These are phyloP conservation scores for Colletotrichum tanaceti DNA, from an alignment of 2,329 filamentous ascomycete genomes.

Conservation along the genomic window DNA sequence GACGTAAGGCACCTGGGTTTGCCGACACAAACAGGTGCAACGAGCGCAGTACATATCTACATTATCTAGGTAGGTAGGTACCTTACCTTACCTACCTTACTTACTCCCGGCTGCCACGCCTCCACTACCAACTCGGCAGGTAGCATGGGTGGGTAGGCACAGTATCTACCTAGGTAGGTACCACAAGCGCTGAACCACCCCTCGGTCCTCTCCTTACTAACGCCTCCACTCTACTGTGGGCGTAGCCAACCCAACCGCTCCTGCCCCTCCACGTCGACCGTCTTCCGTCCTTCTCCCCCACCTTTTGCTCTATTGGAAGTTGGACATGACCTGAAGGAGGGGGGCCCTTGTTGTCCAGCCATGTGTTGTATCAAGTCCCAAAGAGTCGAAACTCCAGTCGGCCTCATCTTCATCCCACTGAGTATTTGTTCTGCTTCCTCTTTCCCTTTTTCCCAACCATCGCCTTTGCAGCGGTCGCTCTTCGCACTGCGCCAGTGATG, in stretches of 20 bases:
- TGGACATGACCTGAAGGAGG: constrained; percentile 6
- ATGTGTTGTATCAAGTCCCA: constrained; percentile 33
- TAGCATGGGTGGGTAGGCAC: too few species aligned
- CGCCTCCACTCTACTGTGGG: not conserved
- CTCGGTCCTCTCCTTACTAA: not conserved
- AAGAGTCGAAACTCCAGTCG: constrained; percentile 33
- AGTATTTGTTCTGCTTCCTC: not conserved
- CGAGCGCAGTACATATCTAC: too few species aligned
- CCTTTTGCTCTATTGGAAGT: not conserved
- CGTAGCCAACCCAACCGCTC: not conserved
- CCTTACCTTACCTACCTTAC: too few species aligned
- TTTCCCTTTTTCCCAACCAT: too few species aligned
- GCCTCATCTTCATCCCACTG: constrained; percentile 28
- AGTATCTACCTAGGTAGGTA: not conserved
- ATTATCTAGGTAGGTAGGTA: too few species aligned
- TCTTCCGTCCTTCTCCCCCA: not conserved
- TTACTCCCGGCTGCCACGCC: too few species aligned
- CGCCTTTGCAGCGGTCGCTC: constrained; percentile 3
- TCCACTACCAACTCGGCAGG: too few species aligned
- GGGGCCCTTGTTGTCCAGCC: constrained; percentile 31
- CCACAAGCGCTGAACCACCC: not conserved
- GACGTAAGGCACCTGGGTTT: not conserved
- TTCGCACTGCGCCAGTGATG: constrained; percentile 31
- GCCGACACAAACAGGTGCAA: not conserved
- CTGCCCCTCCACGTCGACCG: not conserved